These are phyloP conservation scores for Lipomyces sp. DNA, from an alignment of 805 yeast genomes.

Conservation along the genomic window DNA sequence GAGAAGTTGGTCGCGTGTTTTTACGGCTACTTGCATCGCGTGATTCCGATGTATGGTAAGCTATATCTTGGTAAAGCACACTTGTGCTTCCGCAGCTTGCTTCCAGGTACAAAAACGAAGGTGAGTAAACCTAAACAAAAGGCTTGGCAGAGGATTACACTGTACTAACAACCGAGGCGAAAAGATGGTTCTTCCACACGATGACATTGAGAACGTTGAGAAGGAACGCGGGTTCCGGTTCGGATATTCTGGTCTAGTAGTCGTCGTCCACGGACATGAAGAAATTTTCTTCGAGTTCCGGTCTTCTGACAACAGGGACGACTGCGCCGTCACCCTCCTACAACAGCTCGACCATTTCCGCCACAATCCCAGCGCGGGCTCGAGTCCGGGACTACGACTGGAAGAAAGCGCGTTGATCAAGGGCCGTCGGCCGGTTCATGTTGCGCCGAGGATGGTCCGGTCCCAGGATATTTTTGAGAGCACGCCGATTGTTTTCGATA, in stretches of 20 bases:
- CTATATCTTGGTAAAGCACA: slow-evolving; percentile 69
- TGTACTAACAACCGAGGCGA: slow-evolving; percentile 6
- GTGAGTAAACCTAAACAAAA: too few species aligned
- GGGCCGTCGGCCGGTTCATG: slow-evolving; percentile 1
- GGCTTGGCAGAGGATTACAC: neutral
- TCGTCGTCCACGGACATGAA: slow-evolving; percentile 74
- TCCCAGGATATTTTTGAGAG: slow-evolving; percentile 5
- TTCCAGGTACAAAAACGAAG: slow-evolving; percentile 76
- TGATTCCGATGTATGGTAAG: slow-evolving; percentile 83
- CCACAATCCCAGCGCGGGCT: neutral
- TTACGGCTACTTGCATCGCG: slow-evolving; percentile 67
- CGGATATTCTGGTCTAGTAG: slow-evolving; percentile 68
- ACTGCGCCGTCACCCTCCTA: slow-evolving; percentile 60
- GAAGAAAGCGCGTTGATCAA: slow-evolving; percentile 16
- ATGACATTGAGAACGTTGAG: slow-evolving; percentile 70
- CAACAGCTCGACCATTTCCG: slow-evolving; percentile 53
- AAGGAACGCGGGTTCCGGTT: slow-evolving; percentile 72
- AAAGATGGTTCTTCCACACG: slow-evolving; percentile 75
- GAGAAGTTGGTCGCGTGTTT: slow-evolving; percentile 68
- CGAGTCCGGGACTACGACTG: slow-evolving; percentile 3
- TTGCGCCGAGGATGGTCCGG: slow-evolving; percentile 1
- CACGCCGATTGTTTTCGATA: slow-evolving; percentile 29
- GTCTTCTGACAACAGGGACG: slow-evolving; percentile 67
- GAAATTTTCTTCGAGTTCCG: slow-evolving; percentile 79
- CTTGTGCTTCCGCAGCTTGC: slow-evolving; percentile 78